phyloP scores from a whole-genome alignment of 1,139 yeast genomes.

The Meyerozyma guilliermondii region DNA sequence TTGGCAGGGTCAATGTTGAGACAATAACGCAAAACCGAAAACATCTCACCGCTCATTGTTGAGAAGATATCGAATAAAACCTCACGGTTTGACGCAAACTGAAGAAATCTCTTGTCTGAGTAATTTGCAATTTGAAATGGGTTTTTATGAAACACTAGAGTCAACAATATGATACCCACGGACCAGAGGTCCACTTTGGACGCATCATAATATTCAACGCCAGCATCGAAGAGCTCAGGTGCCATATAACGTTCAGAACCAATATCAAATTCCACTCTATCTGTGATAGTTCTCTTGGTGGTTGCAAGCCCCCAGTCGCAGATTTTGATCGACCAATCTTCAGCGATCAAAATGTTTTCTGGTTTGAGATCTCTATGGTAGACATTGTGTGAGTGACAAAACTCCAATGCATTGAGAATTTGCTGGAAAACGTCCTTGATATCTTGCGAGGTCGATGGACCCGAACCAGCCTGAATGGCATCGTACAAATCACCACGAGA shows the following conservation, averaged over 20 bases:
- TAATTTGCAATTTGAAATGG: conserved; percentile 84
- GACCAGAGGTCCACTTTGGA: conserved; percentile 93
- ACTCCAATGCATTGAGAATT: conserved; percentile 71
- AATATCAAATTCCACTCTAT: conserved; percentile 68
- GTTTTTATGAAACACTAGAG: conserved; percentile 83
- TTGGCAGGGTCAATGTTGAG: conserved; percentile 85
- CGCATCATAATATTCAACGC: conserved; percentile 68
- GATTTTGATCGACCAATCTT: conserved; percentile 75
- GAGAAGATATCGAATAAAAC: conserved; percentile 91
- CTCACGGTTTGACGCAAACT: conserved; percentile 84
- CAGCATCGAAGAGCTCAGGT: conserved; percentile 75
- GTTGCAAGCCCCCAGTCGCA: conserved; percentile 96
- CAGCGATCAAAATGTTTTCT: conserved; percentile 75
- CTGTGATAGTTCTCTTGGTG: conserved; percentile 48
- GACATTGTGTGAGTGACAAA: conserved; percentile 67
- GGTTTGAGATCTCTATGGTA: conserved; percentile 90
- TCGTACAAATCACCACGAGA: conserved; percentile 91
- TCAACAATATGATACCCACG: conserved; percentile 78
- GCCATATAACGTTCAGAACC: conserved; percentile 98
- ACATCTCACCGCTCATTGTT: conserved; percentile 81
- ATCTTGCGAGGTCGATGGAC: conserved; percentile 73
- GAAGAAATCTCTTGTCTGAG: conserved; percentile 79
- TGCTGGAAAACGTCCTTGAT: conserved; percentile 74
- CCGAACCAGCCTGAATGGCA: conserved; percentile 76
- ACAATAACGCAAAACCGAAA: conserved; percentile 71